Base-by-base conservation (phyloP, 768 basidiomycete genomes). In the Amanita subjunquillea region DNA sequence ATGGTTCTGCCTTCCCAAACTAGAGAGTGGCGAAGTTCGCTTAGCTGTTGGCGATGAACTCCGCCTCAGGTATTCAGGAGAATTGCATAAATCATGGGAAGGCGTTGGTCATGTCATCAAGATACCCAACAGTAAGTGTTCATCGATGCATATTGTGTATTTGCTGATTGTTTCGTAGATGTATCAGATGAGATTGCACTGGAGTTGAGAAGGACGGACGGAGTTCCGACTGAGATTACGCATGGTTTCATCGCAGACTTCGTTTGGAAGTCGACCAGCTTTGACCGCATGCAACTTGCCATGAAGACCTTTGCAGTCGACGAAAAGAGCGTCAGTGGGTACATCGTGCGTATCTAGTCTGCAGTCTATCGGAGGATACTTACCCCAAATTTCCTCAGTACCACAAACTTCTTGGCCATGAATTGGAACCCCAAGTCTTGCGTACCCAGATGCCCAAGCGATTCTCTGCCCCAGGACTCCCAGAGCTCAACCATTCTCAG, bases 301-400 rank as follows among this genome's bases (percentile, higher is more conserved):
- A 98, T 99, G 95, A 98, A 97, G 78, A 98, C 94, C 1, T 99
- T 99, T 64, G 96, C 96, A 6, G 88, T 99, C 15, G 96, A 99
- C 60, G 96, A 99, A 69, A 96, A 97, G 76, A 96, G 93, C 65
- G 96, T 99, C 59, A 94, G 91, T 63, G 96, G 95, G 9, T 99
- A 97, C 58, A 99, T 99, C 55, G 91, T 92, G 66, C 67, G 90
- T 71, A n/a, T 32, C 56, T 50, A 10, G 40, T 39, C 20, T 39
- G 23, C 23, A 25, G 48, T 44, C 3, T 12, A 39, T 38, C 15
- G 5, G 57, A 1, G 37, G 50, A 47, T 50, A 48, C 54, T 48
- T 6, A 51, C 47, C 42, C 6, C 40, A 29, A 50, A 62, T 25
- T 49, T 13, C 42, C 48, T 0, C 59, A 95, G 92, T 99, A 99